Evolutionary conservation across 108 stramenopile species (phyloP), one percentile per base, ranked within the genome.

Genomic region (Mediolabrus comicus): DNA sequence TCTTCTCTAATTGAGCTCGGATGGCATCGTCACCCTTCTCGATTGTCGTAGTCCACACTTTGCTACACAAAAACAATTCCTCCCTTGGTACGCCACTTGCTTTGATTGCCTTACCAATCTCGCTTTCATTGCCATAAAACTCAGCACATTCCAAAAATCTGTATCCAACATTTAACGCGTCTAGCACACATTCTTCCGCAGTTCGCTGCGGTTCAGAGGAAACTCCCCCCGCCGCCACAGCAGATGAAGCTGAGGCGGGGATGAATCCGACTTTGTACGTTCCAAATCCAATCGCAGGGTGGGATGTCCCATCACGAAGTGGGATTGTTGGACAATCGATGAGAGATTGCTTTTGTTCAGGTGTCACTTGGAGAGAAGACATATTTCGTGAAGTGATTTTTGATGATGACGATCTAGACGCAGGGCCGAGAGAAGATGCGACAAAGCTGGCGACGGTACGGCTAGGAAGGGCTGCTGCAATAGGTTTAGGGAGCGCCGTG

Each of bases 211-310:
- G 75, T 19, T 28, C 77, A 10, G 53, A 31, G 28, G 26, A 27
- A 34, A 3, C 53, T 53, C 32, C 36, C 16, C 62, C 56, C 41
- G 63, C 28, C 10, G 81, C 61, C 6, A 73, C 88, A 5, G 86
- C 87, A 4, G 92, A 64, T 11, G 88, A 87, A 2, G 92, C 88
- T 5, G 90, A 89, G 1, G 92, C 72, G 3, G 95, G 95, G 49
- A 96, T 80, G 73, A 87, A 92, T 24, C 95, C 95, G 4, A 96
- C 92, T 67, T 96, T 96, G 92, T 96, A 96, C 6, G 93, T 94
- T 25, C 95, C 95, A 79, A 93, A 96, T 9, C 91, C 91, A 49
- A 96, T 87, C 36, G 65, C 69, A 2, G 92, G 95, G 71, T 94
- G 92, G 34, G 59, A 28, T 59, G 83, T 91, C 10, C 89, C 89